Conservation (phyloP, 2,329 filamentous ascomycete genomes). For the Sphaerulina populicola region DNA sequence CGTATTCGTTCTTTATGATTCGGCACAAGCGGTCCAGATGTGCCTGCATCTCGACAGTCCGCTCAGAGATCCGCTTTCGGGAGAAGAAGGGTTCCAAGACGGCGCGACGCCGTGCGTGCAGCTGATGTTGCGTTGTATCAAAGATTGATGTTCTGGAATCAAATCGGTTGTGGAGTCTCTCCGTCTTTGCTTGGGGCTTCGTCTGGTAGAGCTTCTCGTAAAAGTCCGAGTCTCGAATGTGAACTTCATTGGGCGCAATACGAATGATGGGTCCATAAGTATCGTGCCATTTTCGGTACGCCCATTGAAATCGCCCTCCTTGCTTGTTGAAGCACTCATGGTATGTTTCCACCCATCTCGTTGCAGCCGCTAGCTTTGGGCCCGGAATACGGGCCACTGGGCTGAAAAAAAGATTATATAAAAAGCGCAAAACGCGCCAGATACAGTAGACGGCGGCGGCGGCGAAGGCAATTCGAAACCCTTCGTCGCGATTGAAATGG, state of each 20-base stretch:
- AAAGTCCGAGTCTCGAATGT: constrained; percentile 32
- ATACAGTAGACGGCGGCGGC: neutral
- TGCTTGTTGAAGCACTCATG: constrained; percentile 7
- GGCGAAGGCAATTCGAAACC: neutral
- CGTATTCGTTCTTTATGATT: neutral
- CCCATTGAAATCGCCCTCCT: constrained; percentile 13
- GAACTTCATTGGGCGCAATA: constrained; percentile 34
- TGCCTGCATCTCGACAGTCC: neutral
- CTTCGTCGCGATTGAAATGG: no score
- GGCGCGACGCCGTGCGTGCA: neutral
- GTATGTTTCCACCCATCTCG: constrained; percentile 16
- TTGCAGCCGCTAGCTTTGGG: constrained; percentile 32
- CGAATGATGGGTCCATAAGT: constrained; percentile 30
- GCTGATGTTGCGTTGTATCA: neutral
- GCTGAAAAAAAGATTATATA: constrained; percentile 30
- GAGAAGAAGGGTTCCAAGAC: neutral
- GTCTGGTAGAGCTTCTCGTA: constrained; percentile 31
- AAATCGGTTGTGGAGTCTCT: neutral
- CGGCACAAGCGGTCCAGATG: neutral
- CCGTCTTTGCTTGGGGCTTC: neutral
- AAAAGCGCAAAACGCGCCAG: neutral
- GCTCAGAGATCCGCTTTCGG: neutral
- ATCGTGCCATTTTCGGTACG: constrained; percentile 5
- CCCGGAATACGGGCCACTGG: constrained; percentile 32
- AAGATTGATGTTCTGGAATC: neutral